Conservation (phyloP, 495 filamentous ascomycete species). For the Pyrenula massariospora region DNA sequence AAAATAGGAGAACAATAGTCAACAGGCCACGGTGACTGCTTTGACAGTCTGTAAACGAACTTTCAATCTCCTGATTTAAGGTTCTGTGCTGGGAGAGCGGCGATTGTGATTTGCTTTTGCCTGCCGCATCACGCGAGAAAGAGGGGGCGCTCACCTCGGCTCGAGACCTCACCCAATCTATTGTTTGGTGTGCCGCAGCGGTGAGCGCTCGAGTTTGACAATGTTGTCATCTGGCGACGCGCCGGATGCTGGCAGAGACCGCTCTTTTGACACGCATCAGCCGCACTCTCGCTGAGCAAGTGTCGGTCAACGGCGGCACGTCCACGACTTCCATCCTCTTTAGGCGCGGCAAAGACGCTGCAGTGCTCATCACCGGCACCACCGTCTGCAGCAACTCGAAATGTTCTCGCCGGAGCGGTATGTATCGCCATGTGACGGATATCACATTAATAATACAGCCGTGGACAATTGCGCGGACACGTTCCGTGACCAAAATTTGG, state of each 20-base stretch:
- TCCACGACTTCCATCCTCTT: background rate
- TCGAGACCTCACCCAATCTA: no score
- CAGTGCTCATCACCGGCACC: no score
- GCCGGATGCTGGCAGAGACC: background rate
- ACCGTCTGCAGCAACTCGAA: no score
- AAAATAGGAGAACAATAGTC: no score
- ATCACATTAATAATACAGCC: background rate
- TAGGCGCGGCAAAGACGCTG: background rate
- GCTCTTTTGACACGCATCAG: background rate
- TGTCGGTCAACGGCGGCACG: background rate
- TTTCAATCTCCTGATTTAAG: no score
- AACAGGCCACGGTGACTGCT: no score
- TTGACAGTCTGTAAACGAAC: no score
- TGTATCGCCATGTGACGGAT: no score
- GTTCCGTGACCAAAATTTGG: background rate
- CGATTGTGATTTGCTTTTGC: background rate
- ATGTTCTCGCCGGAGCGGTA: no score
- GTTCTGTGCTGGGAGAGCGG: background rate
- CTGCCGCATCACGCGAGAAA: background rate
- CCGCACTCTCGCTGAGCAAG: background rate
- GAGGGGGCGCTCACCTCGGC: no score
- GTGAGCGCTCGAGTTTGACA: background rate
- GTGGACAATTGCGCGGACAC: background rate
- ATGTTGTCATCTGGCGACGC: background rate
- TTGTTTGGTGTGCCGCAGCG: background rate